A percentile compares a stretch with the other conserved stretches of the same genome.
phyloP scores from a whole-genome alignment of 169 alveolate species.

The Plasmodium gaboni region DNA sequence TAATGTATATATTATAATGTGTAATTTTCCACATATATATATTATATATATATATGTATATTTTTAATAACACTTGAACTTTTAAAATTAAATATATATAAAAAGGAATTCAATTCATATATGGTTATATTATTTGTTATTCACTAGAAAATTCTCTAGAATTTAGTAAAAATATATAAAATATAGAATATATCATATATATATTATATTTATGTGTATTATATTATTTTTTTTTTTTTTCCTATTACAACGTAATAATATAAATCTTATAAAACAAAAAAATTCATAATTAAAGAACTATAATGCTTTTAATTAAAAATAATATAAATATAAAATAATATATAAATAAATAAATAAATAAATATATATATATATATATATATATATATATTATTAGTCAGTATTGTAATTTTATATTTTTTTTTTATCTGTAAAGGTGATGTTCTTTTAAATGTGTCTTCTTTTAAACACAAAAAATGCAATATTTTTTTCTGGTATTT shows the following conservation, averaged over 20 bases:
- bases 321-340: neutral
- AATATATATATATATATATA: too few relatives aligned
- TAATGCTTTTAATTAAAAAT: slow-evolving; percentile 4
- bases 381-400: too few relatives aligned
- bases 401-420: neutral
- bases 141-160: too few relatives aligned
- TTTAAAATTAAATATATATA: neutral
- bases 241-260: neutral
- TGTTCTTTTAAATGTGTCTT: slow-evolving; percentile 10
- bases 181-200: too few relatives aligned
- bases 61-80: neutral
- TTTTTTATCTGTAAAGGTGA: neutral
- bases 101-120: too few relatives aligned
- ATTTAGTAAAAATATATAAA: too few relatives aligned
- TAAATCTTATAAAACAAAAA: neutral
- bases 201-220: too few relatives aligned
- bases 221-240: neutral
- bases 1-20: neutral
- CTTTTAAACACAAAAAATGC: slow-evolving; percentile 21
- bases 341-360: too few relatives aligned
- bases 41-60: neutral
- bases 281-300: neutral
- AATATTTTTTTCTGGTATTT: slow-evolving; percentile 13
- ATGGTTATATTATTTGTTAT: too few relatives aligned
- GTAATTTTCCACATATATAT: neutral